Evolutionary conservation across 2,329 filamentous ascomycete genomes (phyloP).

Genomic region (Talaromyces sp.): DNA sequence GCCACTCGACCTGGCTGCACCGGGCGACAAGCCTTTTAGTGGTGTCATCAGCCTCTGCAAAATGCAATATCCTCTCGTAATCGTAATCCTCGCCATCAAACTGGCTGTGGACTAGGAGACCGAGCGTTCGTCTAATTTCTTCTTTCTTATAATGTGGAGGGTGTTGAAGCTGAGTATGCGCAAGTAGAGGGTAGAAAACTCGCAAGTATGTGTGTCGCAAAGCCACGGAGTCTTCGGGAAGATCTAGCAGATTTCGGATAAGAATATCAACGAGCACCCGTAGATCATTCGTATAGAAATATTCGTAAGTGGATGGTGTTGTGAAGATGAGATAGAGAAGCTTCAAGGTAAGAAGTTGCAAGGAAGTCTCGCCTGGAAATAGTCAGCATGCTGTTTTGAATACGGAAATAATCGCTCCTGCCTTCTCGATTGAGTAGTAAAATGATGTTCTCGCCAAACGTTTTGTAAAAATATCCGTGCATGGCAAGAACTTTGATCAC

Average conservation of each 20-base stretch:
- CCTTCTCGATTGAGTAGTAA: conserved; percentile 87
- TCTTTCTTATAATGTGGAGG: conserved; percentile 88
- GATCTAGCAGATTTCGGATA: conserved; percentile 90
- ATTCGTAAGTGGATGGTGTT: conserved; percentile 85
- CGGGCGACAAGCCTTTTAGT: conserved; percentile 42
- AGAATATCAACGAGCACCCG: conserved; percentile 93
- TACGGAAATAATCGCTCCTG: conserved; percentile 16
- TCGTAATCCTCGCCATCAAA: conserved; percentile 54
- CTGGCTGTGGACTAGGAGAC: conserved; percentile 64
- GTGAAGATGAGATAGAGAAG: conserved; percentile 93
- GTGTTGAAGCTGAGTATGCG: conserved; percentile 81
- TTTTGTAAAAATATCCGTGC: conserved; percentile 75
- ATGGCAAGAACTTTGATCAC: conserved; percentile 86
- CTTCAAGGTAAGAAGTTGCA: conserved; percentile 95
- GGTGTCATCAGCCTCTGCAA: conserved; percentile 46
- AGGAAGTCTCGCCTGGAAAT: conserved; percentile 66
- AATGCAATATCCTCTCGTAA: conserved; percentile 41
- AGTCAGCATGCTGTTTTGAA: conserved; percentile 12
- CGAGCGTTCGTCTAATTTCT: conserved; percentile 71
- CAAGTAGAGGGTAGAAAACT: conserved; percentile 82
- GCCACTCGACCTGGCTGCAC: conserved; percentile 43
- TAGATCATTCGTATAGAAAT: conserved; percentile 97
- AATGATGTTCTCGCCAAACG: conserved; percentile 97
- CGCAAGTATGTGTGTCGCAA: conserved; percentile 91
- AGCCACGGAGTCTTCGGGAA: conserved; percentile 69